These are phyloP conservation scores for Amniculicola lignicola DNA, from an alignment of 495 filamentous ascomycete genomes.

Conservation along the genomic window DNA sequence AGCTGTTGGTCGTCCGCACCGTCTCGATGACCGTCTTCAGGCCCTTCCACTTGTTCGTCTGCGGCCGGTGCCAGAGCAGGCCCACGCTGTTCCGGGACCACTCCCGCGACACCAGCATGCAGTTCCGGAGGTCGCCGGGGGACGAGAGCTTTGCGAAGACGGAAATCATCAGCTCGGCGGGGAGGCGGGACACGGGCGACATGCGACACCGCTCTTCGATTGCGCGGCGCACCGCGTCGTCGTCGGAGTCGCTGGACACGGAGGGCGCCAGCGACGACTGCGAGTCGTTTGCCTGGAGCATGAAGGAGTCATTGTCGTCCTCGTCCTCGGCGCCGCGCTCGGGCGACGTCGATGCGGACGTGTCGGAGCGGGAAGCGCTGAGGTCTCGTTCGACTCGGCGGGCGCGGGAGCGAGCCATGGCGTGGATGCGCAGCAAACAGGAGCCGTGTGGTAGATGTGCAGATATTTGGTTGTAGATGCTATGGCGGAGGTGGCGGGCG, in stretches of 20 bases:
- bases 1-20: slow-evolving; percentile 63
- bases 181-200: slow-evolving; percentile 77
- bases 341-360: slow-evolving; percentile 80
- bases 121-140: slow-evolving; percentile 71
- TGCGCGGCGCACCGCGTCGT: slow-evolving; percentile 68
- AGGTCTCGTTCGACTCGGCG: slow-evolving; percentile 32
- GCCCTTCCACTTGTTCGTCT: slow-evolving; percentile 79
- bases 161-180: slow-evolving; percentile 89
- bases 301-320: slow-evolving; percentile 88
- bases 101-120: slow-evolving; percentile 86
- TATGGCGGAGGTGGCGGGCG: no score
- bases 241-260: slow-evolving; percentile 30
- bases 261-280: slow-evolving; percentile 73
- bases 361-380: slow-evolving; percentile 45
- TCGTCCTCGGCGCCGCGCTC: slow-evolving; percentile 57
- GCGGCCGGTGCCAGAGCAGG: slow-evolving; percentile 89
- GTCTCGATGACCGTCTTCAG: slow-evolving; percentile 74
- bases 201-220: slow-evolving; percentile 58
- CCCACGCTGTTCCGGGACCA: slow-evolving; percentile 94
- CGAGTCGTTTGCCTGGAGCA: slow-evolving; percentile 78
- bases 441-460: not conserved
- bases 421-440: slow-evolving; percentile 1
- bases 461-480: not conserved
- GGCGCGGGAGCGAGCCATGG: slow-evolving; percentile 35
- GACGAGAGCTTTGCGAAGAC: slow-evolving; percentile 80